phyloP scores from a whole-genome alignment of 805 yeast genomes.

The Pichia cephalocereana region DNA sequence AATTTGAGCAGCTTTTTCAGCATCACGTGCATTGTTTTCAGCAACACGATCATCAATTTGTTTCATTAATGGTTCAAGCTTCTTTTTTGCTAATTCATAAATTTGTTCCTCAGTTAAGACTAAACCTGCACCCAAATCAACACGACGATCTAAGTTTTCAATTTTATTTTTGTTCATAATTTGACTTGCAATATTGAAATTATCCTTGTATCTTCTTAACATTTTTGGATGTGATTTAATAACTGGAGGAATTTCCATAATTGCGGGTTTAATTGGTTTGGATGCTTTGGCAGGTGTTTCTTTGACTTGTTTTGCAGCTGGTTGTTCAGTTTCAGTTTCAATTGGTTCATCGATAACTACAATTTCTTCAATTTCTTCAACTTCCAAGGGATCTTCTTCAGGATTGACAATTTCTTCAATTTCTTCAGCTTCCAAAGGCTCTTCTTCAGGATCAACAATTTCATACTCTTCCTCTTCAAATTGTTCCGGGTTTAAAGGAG shows the following conservation, averaged over 20 bases:
- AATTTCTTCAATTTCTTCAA: conserved; percentile 7
- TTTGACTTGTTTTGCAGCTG: background rate
- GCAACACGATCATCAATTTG: conserved; percentile 42
- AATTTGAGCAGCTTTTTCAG: conserved; percentile 21
- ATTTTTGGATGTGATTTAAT: conserved; percentile 33
- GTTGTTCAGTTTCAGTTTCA: background rate
- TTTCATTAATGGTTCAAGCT: conserved; percentile 47
- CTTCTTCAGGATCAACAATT: conserved; percentile 2
- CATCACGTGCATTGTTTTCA: conserved; percentile 25
- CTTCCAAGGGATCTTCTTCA: conserved; percentile 11
- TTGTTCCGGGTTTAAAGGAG: background rate
- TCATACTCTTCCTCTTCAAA: conserved; percentile 6
- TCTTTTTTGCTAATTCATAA: conserved; percentile 43
- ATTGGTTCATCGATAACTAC: background rate
- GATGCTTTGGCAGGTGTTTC: background rate
- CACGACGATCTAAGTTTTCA: conserved; percentile 39
- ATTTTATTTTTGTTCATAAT: conserved; percentile 34
- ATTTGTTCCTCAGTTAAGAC: conserved; percentile 46
- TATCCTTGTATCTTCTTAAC: conserved; percentile 38
- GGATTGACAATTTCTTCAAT: background rate
- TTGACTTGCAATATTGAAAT: conserved; percentile 38
- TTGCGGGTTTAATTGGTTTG: conserved; percentile 4
- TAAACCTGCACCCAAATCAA: conserved; percentile 47
- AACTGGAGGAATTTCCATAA: conserved; percentile 28
- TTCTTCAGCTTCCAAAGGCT: conserved; percentile 8